These are phyloP conservation scores for Chloris gayana DNA, from an alignment of 176 grass and related monocot genomes.

Conservation along the genomic window DNA sequence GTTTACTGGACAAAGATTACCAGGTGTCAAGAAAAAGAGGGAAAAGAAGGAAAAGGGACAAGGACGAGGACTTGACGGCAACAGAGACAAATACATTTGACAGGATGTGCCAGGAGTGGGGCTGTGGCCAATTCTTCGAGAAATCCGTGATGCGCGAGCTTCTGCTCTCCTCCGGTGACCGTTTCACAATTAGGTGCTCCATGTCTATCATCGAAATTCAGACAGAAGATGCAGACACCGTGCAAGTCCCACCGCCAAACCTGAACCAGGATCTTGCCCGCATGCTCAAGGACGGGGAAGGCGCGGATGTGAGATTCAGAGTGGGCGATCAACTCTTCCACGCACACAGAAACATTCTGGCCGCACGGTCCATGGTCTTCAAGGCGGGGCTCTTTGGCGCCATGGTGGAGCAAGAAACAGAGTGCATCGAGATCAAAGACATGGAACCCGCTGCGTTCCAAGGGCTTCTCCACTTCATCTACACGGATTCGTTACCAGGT, in stretches of 20 bases:
- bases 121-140: conserved; percentile 45
- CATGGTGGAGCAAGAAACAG: background rate
- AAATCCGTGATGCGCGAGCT: conserved; percentile 23
- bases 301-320: background rate
- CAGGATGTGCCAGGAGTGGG: background rate
- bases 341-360: background rate
- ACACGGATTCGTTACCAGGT: background rate
- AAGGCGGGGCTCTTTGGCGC: background rate
- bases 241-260: background rate
- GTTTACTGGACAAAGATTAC: background rate
- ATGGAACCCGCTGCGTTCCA: conserved; percentile 18
- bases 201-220: background rate
- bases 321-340: background rate
- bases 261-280: background rate
- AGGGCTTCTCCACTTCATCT: conserved; percentile 33
- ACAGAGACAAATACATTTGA: too few species aligned
- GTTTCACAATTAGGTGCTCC: conserved; percentile 30
- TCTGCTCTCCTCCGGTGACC: conserved; percentile 22
- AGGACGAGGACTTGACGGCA: too few species aligned
- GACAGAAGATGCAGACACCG: background rate
- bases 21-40: too few species aligned
- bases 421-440: conserved; percentile 15
- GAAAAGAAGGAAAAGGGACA: too few species aligned
- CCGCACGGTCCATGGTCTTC: background rate
- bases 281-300: background rate